A percentile compares a stretch with the other conserved stretches of the same genome.
phyloP scores from a whole-genome alignment of 192 early-diverging fungal species.

The Coemansia aciculifera region DNA sequence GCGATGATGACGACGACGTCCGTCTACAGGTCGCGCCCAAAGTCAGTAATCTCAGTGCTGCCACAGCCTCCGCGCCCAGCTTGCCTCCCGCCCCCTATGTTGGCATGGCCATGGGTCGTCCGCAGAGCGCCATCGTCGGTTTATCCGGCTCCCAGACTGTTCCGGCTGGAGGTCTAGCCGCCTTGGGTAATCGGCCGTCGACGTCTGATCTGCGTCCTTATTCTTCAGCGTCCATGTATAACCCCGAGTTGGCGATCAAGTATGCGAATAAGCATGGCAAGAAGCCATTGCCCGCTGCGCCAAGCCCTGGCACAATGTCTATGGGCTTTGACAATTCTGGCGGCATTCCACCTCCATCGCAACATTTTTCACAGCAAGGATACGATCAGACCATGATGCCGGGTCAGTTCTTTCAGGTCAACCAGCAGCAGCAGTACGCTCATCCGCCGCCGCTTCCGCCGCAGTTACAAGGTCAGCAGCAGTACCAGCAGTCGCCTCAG shows the following conservation, averaged over 20 bases:
- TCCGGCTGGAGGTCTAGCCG: not conserved
- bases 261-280: constrained; percentile 53
- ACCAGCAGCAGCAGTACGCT: constrained; percentile 19
- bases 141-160: not conserved
- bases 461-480: constrained; percentile 9
- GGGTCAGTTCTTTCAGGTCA: constrained; percentile 25
- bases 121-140: not conserved
- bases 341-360: not conserved
- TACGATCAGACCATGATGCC: constrained; percentile 51
- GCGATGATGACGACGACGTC: constrained; percentile 23
- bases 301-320: not conserved
- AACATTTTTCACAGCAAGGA: constrained; percentile 2
- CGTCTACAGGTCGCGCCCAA: constrained; percentile 23
- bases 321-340: constrained; percentile 8
- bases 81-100: constrained; percentile 8
- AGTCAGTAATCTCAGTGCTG: constrained; percentile 2
- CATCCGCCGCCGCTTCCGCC: not conserved
- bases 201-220: constrained; percentile 51
- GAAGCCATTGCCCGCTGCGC: constrained; percentile 46
- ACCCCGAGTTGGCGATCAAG: constrained; percentile 44
- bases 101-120: not conserved
- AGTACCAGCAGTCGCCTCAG: not conserved
- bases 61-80: constrained; percentile 34
- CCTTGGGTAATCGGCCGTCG: constrained; percentile 32
- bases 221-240: constrained; percentile 52